phyloP scores from a whole-genome alignment of 2,329 filamentous ascomycete species.

The Monosporascus sp. region DNA sequence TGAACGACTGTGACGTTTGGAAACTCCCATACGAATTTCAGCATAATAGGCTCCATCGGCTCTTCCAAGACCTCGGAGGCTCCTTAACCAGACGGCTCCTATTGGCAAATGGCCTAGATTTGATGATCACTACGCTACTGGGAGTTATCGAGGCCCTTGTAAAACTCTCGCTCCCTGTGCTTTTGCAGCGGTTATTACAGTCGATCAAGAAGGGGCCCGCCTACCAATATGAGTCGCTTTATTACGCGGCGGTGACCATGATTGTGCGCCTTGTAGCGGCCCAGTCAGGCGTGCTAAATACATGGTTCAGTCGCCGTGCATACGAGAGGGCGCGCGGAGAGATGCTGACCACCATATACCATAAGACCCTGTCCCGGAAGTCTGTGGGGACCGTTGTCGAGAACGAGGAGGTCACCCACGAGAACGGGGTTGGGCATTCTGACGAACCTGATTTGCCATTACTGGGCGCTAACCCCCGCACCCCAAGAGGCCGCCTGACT shows the following conservation, averaged over 20 bases:
- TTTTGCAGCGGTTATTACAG: conserved; percentile 66
- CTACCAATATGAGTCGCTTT: conserved; percentile 52
- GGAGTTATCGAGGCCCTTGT: conserved; percentile 55
- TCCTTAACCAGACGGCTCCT: conserved; percentile 66
- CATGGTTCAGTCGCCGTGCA: conserved; percentile 79
- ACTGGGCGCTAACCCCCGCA: conserved; percentile 8
- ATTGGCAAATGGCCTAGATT: conserved; percentile 72
- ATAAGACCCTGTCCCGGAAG: conserved; percentile 68
- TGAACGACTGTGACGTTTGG: conserved; percentile 81
- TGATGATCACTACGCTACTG: conserved; percentile 62
- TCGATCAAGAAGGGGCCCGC: conserved; percentile 53
- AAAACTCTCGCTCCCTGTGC: conserved; percentile 57
- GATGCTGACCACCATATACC: conserved; percentile 79
- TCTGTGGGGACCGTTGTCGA: conserved; percentile 36
- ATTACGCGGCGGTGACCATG: conserved; percentile 61
- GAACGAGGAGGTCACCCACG: conserved; percentile 12
- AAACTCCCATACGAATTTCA: conserved; percentile 74
- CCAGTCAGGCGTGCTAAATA: conserved; percentile 62
- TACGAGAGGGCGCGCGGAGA: conserved; percentile 84
- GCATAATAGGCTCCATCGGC: conserved; percentile 66
- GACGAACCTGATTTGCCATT: conserved; percentile 18
- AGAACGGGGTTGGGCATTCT: conserved; percentile 6
- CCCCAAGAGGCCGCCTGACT: conserved; percentile 17
- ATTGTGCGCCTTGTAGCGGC: conserved; percentile 54
- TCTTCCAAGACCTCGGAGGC: conserved; percentile 68